Conservation (phyloP, 176 grass and related monocot genomes). For the Oryza longistaminata region DNA sequence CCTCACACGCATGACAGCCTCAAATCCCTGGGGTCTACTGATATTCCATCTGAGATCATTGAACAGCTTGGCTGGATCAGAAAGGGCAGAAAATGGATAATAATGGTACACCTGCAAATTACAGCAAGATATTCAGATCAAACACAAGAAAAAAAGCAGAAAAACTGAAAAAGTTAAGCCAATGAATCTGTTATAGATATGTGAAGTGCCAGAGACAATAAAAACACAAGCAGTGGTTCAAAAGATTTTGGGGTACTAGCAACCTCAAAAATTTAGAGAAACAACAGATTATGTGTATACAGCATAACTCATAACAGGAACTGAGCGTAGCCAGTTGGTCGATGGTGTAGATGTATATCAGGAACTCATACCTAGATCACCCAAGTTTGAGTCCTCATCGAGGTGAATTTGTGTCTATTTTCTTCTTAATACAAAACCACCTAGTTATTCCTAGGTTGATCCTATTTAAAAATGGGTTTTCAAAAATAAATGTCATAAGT, state of each 20-base stretch:
- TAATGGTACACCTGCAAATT: conserved; percentile 86
- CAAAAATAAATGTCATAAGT: not conserved
- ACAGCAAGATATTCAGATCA: conserved; percentile 14
- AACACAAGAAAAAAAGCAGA: not conserved
- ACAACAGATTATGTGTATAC: not conserved
- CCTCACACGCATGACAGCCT: conserved; percentile 96
- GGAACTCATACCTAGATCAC: no score
- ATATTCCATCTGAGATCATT: conserved; percentile 97
- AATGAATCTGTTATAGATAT: not conserved
- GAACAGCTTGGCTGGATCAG: conserved; percentile 87
- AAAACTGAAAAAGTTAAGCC: not conserved
- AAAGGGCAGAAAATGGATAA: conserved; percentile 86
- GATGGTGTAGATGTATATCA: no score
- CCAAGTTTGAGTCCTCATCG: no score
- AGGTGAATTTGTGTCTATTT: no score
- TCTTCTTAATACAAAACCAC: no score
- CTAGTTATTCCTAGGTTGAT: no score
- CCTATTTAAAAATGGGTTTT: no score
- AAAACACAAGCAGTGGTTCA: not conserved
- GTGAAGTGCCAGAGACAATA: not conserved
- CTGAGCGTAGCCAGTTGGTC: no score
- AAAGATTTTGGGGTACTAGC: not conserved
- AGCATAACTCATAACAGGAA: not conserved
- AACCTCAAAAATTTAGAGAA: conserved; percentile 14
- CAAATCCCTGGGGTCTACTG: conserved; percentile 91